Base-by-base conservation (phyloP, 2,329 filamentous ascomycete genomes). In the Hypomyces rosellus region DNA sequence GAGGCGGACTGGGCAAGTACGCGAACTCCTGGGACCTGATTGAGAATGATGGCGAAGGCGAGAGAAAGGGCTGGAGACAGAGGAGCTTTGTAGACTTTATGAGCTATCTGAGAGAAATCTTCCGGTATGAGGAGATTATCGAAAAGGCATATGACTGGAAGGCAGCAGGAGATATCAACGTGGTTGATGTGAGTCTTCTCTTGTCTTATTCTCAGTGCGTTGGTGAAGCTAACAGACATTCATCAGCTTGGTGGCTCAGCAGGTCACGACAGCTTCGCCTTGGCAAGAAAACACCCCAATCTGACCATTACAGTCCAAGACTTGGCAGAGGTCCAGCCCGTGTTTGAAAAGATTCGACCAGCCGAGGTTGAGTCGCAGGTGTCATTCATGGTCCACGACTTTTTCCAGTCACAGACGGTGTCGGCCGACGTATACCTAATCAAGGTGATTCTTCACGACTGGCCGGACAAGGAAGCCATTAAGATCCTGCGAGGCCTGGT, bases 371-470 rank as follows among this genome's bases (percentile, higher is more conserved):
- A 56, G 43, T 52, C 55, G 16, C 62, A 67, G 2, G 59, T 72
- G 37, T 59, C 52, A 12, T 72, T 71, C 50, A 52, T 64, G 43
- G 53, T 61, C 5, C 67, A 70, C 51, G 62, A 68, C 52, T 67
- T 72, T 54, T 67, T 72, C 57, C 46, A 61, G 25, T 63, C 66
- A 1, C 69, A 72, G 25, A 30, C 25, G 6, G 25, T 30, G 6
- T 30, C 25, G 6, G 25, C 25, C 25, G 25, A 30, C 25, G 64
- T 78, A 38, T 80, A 77, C 62, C 63, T 80, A 46, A 62, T 81
- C 49, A 76, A 77, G 53, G 64, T 70, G 54, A 77, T 80, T 45
- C 63, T 81, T 8, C 76, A 81, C 59, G 75, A 80, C 65, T 79
- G 75, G 75, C 68, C 75, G 0, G 73, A 80, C 40, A 62, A 66